Evolutionary conservation across 2,329 filamentous ascomycete genomes (phyloP).

Genomic region (Alternaria conjuncta): DNA sequence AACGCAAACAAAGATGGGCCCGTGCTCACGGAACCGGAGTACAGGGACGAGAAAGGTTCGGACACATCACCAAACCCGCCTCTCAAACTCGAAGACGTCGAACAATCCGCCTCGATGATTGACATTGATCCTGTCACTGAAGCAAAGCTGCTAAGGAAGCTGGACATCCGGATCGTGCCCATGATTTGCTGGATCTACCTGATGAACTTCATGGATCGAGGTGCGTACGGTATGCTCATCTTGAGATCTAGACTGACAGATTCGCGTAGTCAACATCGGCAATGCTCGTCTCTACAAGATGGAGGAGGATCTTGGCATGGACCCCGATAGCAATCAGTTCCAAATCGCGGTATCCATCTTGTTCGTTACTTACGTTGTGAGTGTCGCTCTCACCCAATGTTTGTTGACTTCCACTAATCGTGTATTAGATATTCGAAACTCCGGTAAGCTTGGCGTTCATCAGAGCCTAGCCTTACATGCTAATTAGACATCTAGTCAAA

Average conservation of each 20-base stretch:
- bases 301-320: conserved; percentile 28
- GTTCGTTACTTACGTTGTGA: conserved; percentile 34
- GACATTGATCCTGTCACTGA: conserved; percentile 55
- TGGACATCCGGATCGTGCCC: conserved; percentile 58
- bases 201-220: conserved; percentile 54
- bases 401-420: conserved; percentile 16
- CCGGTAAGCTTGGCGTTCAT: conserved; percentile 48
- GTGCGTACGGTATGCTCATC: conserved; percentile 25
- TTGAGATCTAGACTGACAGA: background rate
- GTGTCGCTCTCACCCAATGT: background rate
- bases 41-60: conserved; percentile 17
- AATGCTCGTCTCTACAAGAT: conserved; percentile 49
- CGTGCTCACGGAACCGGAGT: conserved; percentile 6
- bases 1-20: background rate
- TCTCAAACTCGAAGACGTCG: conserved; percentile 20
- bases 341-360: conserved; percentile 32
- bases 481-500: background rate
- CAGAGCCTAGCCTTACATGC: background rate
- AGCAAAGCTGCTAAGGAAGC: conserved; percentile 54
- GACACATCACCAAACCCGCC: conserved; percentile 17
- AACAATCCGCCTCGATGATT: conserved; percentile 7
- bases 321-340: conserved; percentile 21
- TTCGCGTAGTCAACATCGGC: conserved; percentile 36
- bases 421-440: conserved; percentile 49
- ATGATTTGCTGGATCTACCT: conserved; percentile 65